These are phyloP conservation scores for Pythium biforme DNA, from an alignment of 352 stramenopile genomes.

Conservation along the genomic window DNA sequence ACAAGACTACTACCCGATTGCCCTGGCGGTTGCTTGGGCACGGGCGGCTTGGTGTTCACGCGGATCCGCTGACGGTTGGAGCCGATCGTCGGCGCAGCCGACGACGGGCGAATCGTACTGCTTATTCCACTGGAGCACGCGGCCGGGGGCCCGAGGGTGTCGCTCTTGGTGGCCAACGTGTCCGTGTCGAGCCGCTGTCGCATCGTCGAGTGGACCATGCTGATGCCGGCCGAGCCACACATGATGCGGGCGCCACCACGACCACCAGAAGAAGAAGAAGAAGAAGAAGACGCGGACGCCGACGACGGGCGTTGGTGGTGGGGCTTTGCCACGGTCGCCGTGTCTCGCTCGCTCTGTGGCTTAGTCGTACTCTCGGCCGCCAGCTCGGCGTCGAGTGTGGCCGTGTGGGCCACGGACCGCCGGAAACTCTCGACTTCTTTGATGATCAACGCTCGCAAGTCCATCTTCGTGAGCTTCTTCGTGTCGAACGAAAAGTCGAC, in stretches of 20 bases:
- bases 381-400: slow-evolving; percentile 14
- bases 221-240: slow-evolving; percentile 37
- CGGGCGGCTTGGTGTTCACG: slow-evolving; percentile 48
- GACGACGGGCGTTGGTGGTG: slow-evolving; percentile 11
- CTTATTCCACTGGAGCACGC: neutral
- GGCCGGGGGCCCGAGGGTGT: too few species aligned
- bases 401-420: slow-evolving; percentile 28
- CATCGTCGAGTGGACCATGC: slow-evolving; percentile 45
- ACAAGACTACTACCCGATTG: neutral
- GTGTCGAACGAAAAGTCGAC: slow-evolving; percentile 74
- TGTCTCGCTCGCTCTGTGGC: neutral
- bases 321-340: too few species aligned
- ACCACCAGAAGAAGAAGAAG: too few species aligned
- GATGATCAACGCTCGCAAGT: slow-evolving; percentile 66
- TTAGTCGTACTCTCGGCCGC: neutral
- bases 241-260: slow-evolving; percentile 19
- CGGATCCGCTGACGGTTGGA: slow-evolving; percentile 53
- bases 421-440: slow-evolving; percentile 66
- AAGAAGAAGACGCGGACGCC: neutral
- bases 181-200: slow-evolving; percentile 33
- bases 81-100: slow-evolving; percentile 31
- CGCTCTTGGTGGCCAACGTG: neutral
- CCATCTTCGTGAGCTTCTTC: slow-evolving; percentile 68
- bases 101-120: neutral
- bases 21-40: slow-evolving; percentile 37